These are phyloP conservation scores for Golubevia sp. DNA, from an alignment of 1,284 basidiomycete genomes.

Conservation along the genomic window DNA sequence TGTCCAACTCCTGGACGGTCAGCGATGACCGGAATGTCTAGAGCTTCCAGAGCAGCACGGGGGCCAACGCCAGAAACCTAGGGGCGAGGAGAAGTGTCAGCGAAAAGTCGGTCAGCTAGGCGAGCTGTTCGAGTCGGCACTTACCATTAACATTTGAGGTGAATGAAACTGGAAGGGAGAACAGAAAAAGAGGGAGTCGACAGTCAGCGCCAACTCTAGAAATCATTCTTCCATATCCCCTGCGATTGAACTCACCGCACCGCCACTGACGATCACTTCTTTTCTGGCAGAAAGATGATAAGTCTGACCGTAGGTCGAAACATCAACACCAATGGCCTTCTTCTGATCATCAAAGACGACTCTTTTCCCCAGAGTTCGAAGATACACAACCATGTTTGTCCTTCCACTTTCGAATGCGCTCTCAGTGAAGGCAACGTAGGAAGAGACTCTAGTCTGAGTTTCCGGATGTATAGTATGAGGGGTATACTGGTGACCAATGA, in stretches of 20 bases:
- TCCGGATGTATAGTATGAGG: constrained; percentile 6
- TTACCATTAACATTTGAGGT: no score
- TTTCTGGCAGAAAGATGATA: not conserved
- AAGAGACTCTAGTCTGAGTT: constrained; percentile 2
- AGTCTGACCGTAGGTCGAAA: not conserved
- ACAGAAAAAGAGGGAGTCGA: no score
- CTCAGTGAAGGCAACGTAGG: constrained; percentile 1
- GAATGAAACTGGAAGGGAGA: no score
- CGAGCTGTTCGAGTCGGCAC: no score
- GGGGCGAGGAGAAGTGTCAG: no score
- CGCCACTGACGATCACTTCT: no score
- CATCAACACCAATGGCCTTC: constrained; percentile 7
- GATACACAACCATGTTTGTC: constrained; percentile 6
- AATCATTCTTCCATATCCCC: no score
- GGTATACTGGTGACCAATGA: constrained; percentile 9
- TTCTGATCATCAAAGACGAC: constrained; percentile 7
- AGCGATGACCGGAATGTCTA: not conserved
- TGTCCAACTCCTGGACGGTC: not conserved
- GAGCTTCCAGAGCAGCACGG: not conserved
- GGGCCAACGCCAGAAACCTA: not conserved
- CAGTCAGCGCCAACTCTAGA: no score
- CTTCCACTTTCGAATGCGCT: not conserved
- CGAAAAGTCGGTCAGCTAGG: no score
- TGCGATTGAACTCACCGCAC: no score
- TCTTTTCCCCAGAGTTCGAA: constrained; percentile 1